Conservation (phyloP, 2,329 filamentous ascomycete species). For the Microcera coccophila region DNA sequence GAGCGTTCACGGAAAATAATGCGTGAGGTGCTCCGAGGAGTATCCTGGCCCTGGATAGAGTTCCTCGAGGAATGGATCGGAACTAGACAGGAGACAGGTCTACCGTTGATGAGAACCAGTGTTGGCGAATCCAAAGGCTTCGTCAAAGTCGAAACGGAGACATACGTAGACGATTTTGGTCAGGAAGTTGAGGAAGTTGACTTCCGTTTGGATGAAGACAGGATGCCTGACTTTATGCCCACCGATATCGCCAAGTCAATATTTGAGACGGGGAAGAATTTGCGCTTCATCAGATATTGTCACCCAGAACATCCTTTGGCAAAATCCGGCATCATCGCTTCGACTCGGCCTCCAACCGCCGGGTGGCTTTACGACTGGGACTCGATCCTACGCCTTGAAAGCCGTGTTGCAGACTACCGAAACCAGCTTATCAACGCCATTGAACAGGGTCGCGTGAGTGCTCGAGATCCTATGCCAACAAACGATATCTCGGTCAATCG, state of each 20-base stretch:
- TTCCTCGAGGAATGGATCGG: slow-evolving; percentile 73
- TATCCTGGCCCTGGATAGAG: slow-evolving; percentile 63
- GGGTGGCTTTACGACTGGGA: slow-evolving; percentile 71
- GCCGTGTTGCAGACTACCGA: slow-evolving; percentile 46
- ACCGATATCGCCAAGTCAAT: slow-evolving; percentile 64
- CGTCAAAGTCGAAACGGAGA: slow-evolving; percentile 53
- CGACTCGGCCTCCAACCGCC: slow-evolving; percentile 52
- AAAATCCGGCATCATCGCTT: slow-evolving; percentile 43
- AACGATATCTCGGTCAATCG: neutral
- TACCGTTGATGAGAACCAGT: slow-evolving; percentile 48
- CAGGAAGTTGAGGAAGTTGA: slow-evolving; percentile 55
- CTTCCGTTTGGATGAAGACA: slow-evolving; percentile 59
- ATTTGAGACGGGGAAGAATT: slow-evolving; percentile 75
- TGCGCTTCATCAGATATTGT: slow-evolving; percentile 66
- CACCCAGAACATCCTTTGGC: slow-evolving; percentile 69
- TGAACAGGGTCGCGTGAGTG: slow-evolving; percentile 6
- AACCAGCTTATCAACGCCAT: slow-evolving; percentile 26
- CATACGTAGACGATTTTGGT: slow-evolving; percentile 56
- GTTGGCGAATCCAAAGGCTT: slow-evolving; percentile 52
- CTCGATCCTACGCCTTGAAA: slow-evolving; percentile 61
- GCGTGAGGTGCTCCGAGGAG: slow-evolving; percentile 61
- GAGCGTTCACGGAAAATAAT: slow-evolving; percentile 60
- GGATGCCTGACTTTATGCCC: slow-evolving; percentile 69
- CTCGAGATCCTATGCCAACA: neutral
- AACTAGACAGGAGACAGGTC: slow-evolving; percentile 54